Evolutionary conservation across 768 basidiomycete genomes (phyloP), one percentile per base, ranked within the genome.

Genomic region (Daedalea quercina): DNA sequence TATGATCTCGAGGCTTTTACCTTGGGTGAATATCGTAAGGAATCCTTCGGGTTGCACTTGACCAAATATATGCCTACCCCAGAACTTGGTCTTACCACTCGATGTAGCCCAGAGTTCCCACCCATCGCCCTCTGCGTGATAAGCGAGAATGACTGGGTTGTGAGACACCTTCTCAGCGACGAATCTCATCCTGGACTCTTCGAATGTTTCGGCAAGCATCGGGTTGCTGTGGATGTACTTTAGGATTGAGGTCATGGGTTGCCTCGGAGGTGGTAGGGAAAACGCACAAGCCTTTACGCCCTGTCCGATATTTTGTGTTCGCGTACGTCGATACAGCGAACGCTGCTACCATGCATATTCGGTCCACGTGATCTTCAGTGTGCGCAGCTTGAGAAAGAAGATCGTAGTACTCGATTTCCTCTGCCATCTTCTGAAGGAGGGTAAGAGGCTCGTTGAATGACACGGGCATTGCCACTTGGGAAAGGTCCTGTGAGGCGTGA

Each of bases 391-490:
- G 78, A 34, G 76, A 72, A n/a, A 93, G 71, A 8, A 94, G 69
- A 41, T 75, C 70, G 47, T 79, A 75, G 59, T 93, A 93, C 70
- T 94, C 91, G 12, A 91, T 63, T 65, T 92, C 90, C 67, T 93
- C 91, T 0, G 90, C 90, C 28, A 79, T 75, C 56, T 87, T 76
- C 66, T 94, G 92, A 9, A 93, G 74, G 40, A 94, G 73, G 0
- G 87, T 88, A 33, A 94, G 67, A 26, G 91, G 91, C 60, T 94
- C 91, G 58, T 94, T 94, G 71, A 94, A 94, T 1, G 85, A 80
- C 2, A 94, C 88, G n/a, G 91, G 91, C 54, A 94, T 81, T 1
- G 86, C 75, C 25, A 93, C 85, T 31, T 85, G 84, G 13, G 89
- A 85, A 9, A 92, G 71, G 66, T 93, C 90, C 90, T 92, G 52